Conservation (phyloP, 2,329 filamentous ascomycete species). For the Arthrobotrys musiformis region DNA sequence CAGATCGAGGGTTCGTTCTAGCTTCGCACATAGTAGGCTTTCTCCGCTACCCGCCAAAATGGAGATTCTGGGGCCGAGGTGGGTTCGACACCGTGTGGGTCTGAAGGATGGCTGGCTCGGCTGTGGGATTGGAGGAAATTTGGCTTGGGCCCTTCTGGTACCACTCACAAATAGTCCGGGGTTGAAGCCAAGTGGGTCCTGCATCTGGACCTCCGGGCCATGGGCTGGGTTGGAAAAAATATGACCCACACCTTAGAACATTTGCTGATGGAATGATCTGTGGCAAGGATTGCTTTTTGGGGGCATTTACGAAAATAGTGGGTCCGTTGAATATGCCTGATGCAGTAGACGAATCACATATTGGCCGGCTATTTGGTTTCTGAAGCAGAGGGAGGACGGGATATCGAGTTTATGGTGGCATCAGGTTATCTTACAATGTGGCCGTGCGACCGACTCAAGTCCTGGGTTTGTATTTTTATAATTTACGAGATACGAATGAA, state of each 20-base stretch:
- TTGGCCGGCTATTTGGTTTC: conserved; percentile 25
- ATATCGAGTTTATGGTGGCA: conserved; percentile 1
- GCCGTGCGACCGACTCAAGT: too few relatives aligned
- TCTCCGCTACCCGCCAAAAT: conserved; percentile 17
- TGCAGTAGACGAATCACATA: conserved; percentile 42
- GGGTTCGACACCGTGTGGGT: conserved; percentile 14
- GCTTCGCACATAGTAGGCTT: background rate
- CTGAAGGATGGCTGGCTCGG: background rate
- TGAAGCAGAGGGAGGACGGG: conserved; percentile 18
- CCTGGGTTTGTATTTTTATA: background rate
- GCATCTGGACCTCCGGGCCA: conserved; percentile 10
- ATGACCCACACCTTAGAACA: conserved; percentile 18
- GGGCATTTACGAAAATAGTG: conserved; percentile 1
- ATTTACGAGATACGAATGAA: too few relatives aligned
- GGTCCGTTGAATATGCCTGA: conserved; percentile 23
- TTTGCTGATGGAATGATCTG: conserved; percentile 30
- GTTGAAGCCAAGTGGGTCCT: conserved; percentile 16
- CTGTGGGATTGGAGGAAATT: conserved; percentile 45
- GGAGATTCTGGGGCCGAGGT: conserved; percentile 49
- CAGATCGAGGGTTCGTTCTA: conserved; percentile 11
- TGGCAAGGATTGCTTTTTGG: conserved; percentile 31
- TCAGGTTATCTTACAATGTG: background rate
- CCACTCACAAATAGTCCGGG: conserved; percentile 34
- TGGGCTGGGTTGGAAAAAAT: conserved; percentile 12
- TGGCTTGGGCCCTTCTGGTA: conserved; percentile 6